Evolutionary conservation across 2,329 filamentous ascomycete genomes (phyloP).

Genomic region (Waltergamsia citrina): DNA sequence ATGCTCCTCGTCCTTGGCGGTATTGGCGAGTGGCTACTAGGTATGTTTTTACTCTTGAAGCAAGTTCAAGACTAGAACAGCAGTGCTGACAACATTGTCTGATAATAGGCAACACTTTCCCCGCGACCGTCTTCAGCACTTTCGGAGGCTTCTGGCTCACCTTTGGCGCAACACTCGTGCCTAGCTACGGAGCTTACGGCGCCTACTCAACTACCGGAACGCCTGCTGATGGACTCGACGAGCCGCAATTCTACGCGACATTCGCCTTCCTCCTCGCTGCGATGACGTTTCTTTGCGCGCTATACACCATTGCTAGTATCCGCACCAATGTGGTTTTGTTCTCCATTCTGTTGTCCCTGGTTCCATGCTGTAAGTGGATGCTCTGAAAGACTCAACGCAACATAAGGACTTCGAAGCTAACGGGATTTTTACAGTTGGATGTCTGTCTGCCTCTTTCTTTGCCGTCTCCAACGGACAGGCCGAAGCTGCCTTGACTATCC

Average conservation of each 20-base stretch:
- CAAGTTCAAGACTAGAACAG: too few relatives aligned
- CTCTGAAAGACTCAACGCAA: too few relatives aligned
- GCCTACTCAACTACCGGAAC: slow-evolving; percentile 19
- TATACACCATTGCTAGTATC: slow-evolving; percentile 54
- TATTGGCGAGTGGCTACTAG: slow-evolving; percentile 39
- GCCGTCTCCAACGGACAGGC: slow-evolving; percentile 11
- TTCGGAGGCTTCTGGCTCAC: slow-evolving; percentile 42
- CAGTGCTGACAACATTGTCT: background rate
- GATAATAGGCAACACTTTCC: slow-evolving; percentile 36
- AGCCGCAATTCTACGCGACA: slow-evolving; percentile 35
- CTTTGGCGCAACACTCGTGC: slow-evolving; percentile 37
- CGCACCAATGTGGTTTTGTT: slow-evolving; percentile 58
- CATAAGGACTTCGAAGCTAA: background rate
- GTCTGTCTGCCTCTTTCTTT: slow-evolving; percentile 19
- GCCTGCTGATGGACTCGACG: slow-evolving; percentile 25
- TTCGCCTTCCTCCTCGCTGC: slow-evolving; percentile 50
- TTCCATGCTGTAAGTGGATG: slow-evolving; percentile 21
- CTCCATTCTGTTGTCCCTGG: slow-evolving; percentile 48
- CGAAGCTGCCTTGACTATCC: slow-evolving; percentile 8
- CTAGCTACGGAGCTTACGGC: slow-evolving; percentile 33
- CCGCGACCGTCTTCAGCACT: slow-evolving; percentile 39
- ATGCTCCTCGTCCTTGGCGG: slow-evolving; percentile 34
- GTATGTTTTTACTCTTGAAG: slow-evolving; percentile 8
- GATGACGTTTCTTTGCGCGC: slow-evolving; percentile 50
- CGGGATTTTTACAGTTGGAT: slow-evolving; percentile 10